phyloP scores from a whole-genome alignment of 2,329 filamentous ascomycete genomes.

The Ilyonectria mors-panacis region DNA sequence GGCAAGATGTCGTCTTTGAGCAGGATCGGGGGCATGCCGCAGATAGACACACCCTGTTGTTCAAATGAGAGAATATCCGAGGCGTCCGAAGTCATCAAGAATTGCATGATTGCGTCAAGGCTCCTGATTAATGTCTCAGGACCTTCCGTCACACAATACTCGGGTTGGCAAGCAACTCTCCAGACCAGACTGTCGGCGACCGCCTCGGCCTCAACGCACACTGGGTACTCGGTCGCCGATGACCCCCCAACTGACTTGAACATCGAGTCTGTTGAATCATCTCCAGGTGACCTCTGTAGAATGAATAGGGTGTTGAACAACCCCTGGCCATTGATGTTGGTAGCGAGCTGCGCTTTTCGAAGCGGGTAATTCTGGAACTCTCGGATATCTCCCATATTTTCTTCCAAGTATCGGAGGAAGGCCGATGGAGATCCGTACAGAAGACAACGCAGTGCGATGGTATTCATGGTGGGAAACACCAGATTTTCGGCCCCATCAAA shows the following conservation, averaged over 20 bases:
- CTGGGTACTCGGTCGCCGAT: slow-evolving; percentile 83
- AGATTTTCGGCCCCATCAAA: slow-evolving; percentile 76
- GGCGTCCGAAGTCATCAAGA: slow-evolving; percentile 66
- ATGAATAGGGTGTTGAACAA: slow-evolving; percentile 73
- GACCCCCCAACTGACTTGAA: slow-evolving; percentile 75
- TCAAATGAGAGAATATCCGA: slow-evolving; percentile 69
- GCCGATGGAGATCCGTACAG: slow-evolving; percentile 77
- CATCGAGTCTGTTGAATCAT: slow-evolving; percentile 52
- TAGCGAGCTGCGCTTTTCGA: slow-evolving; percentile 72
- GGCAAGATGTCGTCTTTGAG: slow-evolving; percentile 18
- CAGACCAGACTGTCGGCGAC: slow-evolving; percentile 71
- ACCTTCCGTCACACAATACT: slow-evolving; percentile 63
- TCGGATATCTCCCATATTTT: slow-evolving; percentile 75
- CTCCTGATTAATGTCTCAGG: slow-evolving; percentile 67
- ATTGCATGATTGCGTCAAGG: slow-evolving; percentile 72
- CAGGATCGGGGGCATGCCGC: slow-evolving; percentile 66
- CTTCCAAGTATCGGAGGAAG: slow-evolving; percentile 82
- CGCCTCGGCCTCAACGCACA: slow-evolving; percentile 86
- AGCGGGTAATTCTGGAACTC: slow-evolving; percentile 85
- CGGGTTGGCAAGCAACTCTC: slow-evolving; percentile 79
- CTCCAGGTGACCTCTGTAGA: slow-evolving; percentile 59
- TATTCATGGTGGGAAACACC: slow-evolving; percentile 94
- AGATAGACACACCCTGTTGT: slow-evolving; percentile 71
- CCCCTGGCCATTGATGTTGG: slow-evolving; percentile 52
- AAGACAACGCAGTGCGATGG: slow-evolving; percentile 80